These are phyloP conservation scores for Penicillium turbatum DNA, from an alignment of 495 filamentous ascomycete species.

Conservation along the genomic window DNA sequence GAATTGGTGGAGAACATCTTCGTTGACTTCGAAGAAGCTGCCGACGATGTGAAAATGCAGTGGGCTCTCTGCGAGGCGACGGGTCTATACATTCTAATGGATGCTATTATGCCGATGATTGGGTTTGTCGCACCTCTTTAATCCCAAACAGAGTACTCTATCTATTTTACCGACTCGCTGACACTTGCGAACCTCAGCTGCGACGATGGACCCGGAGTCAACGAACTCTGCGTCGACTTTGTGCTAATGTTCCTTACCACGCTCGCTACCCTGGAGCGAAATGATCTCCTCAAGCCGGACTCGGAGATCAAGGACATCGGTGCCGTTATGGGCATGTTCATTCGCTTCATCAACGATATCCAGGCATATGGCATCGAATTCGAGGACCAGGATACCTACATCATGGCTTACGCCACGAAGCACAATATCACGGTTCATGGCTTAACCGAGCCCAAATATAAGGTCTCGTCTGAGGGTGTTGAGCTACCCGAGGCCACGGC, in stretches of 20 bases:
- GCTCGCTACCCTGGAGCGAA: slow-evolving; percentile 25
- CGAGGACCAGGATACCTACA: slow-evolving; percentile 5
- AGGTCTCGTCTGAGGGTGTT: background rate
- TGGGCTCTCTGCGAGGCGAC: slow-evolving; percentile 35
- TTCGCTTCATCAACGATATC: background rate
- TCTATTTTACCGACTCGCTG: too few relatives aligned
- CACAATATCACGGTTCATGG: slow-evolving; percentile 15
- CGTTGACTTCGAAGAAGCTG: slow-evolving; percentile 32
- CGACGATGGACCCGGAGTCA: slow-evolving; percentile 22
- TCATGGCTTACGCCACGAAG: slow-evolving; percentile 20
- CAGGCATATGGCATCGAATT: background rate
- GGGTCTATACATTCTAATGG: slow-evolving; percentile 15
- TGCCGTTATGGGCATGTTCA: slow-evolving; percentile 23
- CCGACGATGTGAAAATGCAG: slow-evolving; percentile 28
- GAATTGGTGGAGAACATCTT: slow-evolving; percentile 42
- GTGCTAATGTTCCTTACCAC: slow-evolving; percentile 30
- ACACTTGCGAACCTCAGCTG: slow-evolving; percentile 16
- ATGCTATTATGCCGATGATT: slow-evolving; percentile 11
- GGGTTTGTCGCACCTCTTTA: slow-evolving; percentile 6
- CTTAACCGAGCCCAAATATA: background rate
- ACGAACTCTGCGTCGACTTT: slow-evolving; percentile 16
- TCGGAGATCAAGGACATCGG: slow-evolving; percentile 33
- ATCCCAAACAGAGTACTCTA: too few relatives aligned
- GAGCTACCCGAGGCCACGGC: slow-evolving; percentile 12
- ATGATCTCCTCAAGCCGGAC: slow-evolving; percentile 22